Evolutionary conservation across 2,329 filamentous ascomycete genomes (phyloP).

Genomic region (Paradendryphiella salina): DNA sequence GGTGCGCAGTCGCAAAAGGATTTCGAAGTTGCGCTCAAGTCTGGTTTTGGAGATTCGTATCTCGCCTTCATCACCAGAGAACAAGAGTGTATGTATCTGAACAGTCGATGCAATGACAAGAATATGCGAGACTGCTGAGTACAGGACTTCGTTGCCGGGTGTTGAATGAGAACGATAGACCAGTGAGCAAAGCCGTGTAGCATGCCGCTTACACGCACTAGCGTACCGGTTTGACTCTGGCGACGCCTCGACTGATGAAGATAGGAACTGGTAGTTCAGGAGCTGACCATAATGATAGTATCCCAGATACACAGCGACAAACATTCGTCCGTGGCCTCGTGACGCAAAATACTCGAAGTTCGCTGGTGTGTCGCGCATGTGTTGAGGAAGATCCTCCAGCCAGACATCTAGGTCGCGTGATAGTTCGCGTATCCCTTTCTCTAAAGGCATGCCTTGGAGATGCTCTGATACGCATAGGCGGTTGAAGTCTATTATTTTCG

Average conservation of each 20-base stretch:
- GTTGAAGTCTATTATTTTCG: constrained; percentile 32
- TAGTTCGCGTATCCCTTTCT: constrained; percentile 22
- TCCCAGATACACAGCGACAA: constrained; percentile 29
- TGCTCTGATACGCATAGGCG: constrained; percentile 28
- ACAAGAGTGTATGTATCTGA: constrained; percentile 30
- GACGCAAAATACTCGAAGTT: constrained; percentile 30
- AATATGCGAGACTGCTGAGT: constrained; percentile 30
- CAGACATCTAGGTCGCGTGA: constrained; percentile 26
- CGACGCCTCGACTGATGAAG: constrained; percentile 16
- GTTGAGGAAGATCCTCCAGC: constrained; percentile 26
- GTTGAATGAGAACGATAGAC: constrained; percentile 28
- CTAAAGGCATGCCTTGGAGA: constrained; percentile 21
- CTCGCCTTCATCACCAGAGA: constrained; percentile 25
- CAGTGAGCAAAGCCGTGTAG: constrained; percentile 27
- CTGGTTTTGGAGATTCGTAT: constrained; percentile 28
- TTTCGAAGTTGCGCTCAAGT: constrained; percentile 32
- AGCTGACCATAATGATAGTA: constrained; percentile 33
- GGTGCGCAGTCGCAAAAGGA: constrained; percentile 24
- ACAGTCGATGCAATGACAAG: constrained; percentile 31
- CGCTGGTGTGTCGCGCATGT: constrained; percentile 30
- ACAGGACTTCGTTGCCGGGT: constrained; percentile 27
- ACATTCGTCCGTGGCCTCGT: constrained; percentile 28
- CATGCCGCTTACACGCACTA: constrained; percentile 29
- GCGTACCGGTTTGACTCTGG: constrained; percentile 22
- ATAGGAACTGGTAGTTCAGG: constrained; percentile 31